Conservation (phyloP, 2,329 filamentous ascomycete genomes). For the Stagonosporopsis rhizophila region DNA sequence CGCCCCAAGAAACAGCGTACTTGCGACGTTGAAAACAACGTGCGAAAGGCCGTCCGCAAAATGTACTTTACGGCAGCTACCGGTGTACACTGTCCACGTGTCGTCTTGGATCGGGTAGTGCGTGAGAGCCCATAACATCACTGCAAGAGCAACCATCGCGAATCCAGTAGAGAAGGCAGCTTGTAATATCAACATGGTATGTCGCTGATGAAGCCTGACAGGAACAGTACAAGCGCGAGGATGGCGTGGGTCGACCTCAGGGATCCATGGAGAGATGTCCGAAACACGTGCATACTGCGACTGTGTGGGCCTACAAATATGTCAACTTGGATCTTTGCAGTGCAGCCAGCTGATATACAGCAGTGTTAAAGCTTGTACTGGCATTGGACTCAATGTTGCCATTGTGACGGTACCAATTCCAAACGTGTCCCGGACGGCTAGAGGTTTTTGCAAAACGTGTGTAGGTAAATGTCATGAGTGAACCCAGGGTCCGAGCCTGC, state of each 20-base stretch:
- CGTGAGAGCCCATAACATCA: too few species aligned
- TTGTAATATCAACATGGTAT: background rate
- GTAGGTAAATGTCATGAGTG: too few species aligned
- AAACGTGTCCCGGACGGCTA: too few species aligned
- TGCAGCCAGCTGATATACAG: background rate
- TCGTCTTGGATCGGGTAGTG: too few species aligned
- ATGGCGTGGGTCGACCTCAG: background rate
- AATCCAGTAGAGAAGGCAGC: background rate
- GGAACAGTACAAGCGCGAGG: background rate
- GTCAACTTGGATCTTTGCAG: too few species aligned
- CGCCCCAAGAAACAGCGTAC: conserved; percentile 28
- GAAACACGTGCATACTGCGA: background rate
- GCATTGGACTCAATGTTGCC: too few species aligned
- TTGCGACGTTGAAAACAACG: conserved; percentile 56
- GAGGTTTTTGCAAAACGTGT: too few species aligned
- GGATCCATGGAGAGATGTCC: background rate
- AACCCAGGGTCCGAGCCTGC: too few species aligned
- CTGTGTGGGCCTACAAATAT: background rate
- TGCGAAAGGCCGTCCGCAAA: conserved; percentile 39
- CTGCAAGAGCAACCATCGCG: too few species aligned
- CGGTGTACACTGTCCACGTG: background rate
- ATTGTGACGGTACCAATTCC: too few species aligned
- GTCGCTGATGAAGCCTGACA: background rate
- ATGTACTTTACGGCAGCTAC: background rate
- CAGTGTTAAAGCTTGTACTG: too few species aligned